Percentiles rank a stretch among this genome's conserved stretches.
These are phyloP conservation scores for Globisporangium paroecandrum DNA, from an alignment of 352 stramenopile genomes.

Conservation along the genomic window DNA sequence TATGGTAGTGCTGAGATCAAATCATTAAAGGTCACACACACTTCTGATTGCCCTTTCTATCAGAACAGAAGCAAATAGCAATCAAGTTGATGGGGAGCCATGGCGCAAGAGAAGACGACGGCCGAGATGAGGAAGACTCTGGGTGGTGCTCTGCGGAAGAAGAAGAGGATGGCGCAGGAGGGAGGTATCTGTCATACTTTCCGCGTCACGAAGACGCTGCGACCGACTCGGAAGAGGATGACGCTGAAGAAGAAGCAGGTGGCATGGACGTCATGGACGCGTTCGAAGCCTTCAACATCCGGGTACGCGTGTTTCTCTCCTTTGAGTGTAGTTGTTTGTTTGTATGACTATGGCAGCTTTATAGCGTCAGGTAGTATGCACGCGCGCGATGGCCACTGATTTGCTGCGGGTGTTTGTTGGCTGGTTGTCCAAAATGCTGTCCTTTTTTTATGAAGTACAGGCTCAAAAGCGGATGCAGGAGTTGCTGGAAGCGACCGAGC, in stretches of 20 bases:
- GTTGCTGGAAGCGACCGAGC: slow-evolving; percentile 33
- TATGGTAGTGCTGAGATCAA: no score
- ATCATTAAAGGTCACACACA: no score
- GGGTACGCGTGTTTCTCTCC: slow-evolving; percentile 16
- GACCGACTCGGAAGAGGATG: background rate
- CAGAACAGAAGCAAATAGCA: no score
- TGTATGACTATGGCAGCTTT: background rate
- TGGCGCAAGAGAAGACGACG: no score
- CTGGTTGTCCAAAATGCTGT: background rate
- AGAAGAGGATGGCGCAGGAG: no score
- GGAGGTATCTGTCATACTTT: background rate
- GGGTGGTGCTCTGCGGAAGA: no score
- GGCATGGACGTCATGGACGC: slow-evolving; percentile 32
- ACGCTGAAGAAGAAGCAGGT: background rate
- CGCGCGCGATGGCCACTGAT: no score
- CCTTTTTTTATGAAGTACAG: slow-evolving; percentile 17
- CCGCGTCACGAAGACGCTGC: background rate
- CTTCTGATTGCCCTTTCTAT: no score
- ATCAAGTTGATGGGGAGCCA: no score
- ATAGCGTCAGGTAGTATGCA: background rate
- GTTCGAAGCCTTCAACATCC: slow-evolving; percentile 54
- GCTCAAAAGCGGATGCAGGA: slow-evolving; percentile 36
- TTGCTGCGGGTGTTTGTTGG: background rate
- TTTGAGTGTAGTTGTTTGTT: background rate
- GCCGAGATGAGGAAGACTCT: no score